Base-by-base conservation (phyloP, 116 monocot genomes). In the Trichopus zeylanicus region DNA sequence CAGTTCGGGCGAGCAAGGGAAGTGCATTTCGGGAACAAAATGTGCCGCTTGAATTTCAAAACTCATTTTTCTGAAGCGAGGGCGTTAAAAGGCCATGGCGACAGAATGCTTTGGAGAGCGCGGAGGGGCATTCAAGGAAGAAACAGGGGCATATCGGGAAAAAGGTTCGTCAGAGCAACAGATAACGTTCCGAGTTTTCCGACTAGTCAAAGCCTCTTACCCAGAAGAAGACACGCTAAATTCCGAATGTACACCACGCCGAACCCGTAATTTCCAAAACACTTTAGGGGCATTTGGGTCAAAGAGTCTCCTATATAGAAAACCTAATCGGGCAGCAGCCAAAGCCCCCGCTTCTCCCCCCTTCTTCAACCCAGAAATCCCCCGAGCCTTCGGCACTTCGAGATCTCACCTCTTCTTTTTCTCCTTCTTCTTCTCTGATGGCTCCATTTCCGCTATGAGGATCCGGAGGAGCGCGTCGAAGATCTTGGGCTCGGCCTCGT, bases 381-480 rank as follows among this genome's bases (percentile, higher is more conserved):
- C 54, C 54, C 21, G 22, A n/a, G 19, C n/a, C n/a, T n/a, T n/a
- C n/a, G n/a, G n/a, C n/a, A n/a, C n/a, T n/a, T n/a, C n/a, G 20
- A 5, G 13, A 18, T 7, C 13, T 21, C 48, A 18, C n/a, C 20
- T 12, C n/a, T 7, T 28, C 7, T 2, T 22, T 10, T 8, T 13
- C 54, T 26, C 27, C 4, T 10, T 12, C 54, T 26, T 10, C 29
- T n/a, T 3, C 42, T 42, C 42, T n/a, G 42, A 42, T 42, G 42
- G 18, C 42, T 4, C 12, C 55, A 3, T 42, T n/a, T 10, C 3
- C 0, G 3, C 30, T 27, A 70, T 70, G 70, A 62, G 70, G 62
- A 70, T 70, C 32, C 42, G 70, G 30, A 62, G 30, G 48, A 28
- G 61, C 53, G 69, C 69, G 12, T 53, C 61, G 38, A 69, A 39